Conservation (phyloP, 805 yeast genomes). For the Ogataea glucozyma region DNA sequence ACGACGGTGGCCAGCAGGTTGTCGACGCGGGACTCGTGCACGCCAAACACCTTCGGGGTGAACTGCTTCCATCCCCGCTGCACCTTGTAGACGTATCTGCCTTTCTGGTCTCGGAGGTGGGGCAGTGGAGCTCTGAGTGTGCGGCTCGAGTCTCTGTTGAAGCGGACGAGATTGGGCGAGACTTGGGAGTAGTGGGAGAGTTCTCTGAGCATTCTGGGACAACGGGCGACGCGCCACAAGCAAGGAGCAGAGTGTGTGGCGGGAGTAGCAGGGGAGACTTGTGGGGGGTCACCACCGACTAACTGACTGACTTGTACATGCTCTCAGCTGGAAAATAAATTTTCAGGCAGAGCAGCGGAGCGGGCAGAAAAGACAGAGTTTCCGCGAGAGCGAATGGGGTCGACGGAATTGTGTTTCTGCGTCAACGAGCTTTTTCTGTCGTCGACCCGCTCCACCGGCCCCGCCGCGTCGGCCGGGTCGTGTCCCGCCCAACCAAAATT, state of each 20-base stretch:
- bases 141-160: slow-evolving; percentile 4
- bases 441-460: too few relatives aligned
- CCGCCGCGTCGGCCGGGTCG: too few relatives aligned
- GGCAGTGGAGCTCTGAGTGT: slow-evolving; percentile 6
- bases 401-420: too few relatives aligned
- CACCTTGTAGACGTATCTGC: slow-evolving; percentile 1
- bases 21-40: slow-evolving; percentile 5
- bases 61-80: slow-evolving; percentile 1
- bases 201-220: neutral
- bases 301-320: slow-evolving; percentile 1
- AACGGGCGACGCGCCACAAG: neutral
- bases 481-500: too few relatives aligned
- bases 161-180: slow-evolving; percentile 3
- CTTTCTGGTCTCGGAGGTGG: neutral
- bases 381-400: too few relatives aligned
- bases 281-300: neutral
- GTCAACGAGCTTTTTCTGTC: too few relatives aligned
- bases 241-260: neutral
- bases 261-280: neutral
- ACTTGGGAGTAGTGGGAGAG: slow-evolving; percentile 9
- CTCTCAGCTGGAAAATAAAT: too few relatives aligned
- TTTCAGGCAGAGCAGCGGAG: too few relatives aligned
- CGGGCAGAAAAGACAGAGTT: too few relatives aligned
- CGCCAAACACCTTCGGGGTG: slow-evolving; percentile 3
- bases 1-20: slow-evolving; percentile 7